Evolutionary conservation across 306 rosid species (phyloP).

Genomic region (Pueraria montana): DNA sequence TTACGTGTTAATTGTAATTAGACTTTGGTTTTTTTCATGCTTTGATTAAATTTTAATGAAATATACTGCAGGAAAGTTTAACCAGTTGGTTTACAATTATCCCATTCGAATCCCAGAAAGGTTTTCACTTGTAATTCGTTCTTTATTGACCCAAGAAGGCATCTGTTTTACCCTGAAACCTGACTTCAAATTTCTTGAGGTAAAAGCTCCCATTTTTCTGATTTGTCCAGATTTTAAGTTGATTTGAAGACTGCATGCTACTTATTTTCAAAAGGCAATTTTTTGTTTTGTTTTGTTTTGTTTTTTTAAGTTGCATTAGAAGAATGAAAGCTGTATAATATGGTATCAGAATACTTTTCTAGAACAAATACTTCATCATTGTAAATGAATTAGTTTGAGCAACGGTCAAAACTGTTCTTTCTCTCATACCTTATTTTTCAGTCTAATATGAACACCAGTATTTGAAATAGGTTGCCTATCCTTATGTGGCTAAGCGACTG

Average conservation of each 20-base stretch:
- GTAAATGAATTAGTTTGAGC: conserved; percentile 32
- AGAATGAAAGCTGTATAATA: conserved; percentile 33
- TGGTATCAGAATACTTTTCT: conserved; percentile 28
- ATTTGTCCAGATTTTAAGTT: conserved; percentile 41
- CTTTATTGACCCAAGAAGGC: conserved; percentile 98
- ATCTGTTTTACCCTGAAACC: conserved; percentile 93
- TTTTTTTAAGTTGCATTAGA: conserved; percentile 36
- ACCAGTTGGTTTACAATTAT: conserved; percentile 96
- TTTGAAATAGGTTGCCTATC: conserved; percentile 91
- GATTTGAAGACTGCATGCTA: conserved; percentile 27
- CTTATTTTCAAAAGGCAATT: background rate
- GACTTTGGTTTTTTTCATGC: conserved; percentile 2
- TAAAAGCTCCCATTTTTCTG: conserved; percentile 50
- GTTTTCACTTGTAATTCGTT: conserved; percentile 96
- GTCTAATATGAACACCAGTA: conserved; percentile 36
- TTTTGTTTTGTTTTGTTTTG: background rate
- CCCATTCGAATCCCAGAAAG: conserved; percentile 99
- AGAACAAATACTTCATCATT: conserved; percentile 23
- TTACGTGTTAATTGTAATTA: background rate
- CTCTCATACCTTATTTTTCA: conserved; percentile 38
- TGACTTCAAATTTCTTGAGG: conserved; percentile 99
- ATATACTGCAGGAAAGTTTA: conserved; percentile 85
- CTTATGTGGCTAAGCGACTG: conserved; percentile 96
- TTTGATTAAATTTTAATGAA: conserved; percentile 22
- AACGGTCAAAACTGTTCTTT: conserved; percentile 34